These are phyloP conservation scores for Lablab purpureus DNA, from an alignment of 306 rosid species.

Conservation along the genomic window DNA sequence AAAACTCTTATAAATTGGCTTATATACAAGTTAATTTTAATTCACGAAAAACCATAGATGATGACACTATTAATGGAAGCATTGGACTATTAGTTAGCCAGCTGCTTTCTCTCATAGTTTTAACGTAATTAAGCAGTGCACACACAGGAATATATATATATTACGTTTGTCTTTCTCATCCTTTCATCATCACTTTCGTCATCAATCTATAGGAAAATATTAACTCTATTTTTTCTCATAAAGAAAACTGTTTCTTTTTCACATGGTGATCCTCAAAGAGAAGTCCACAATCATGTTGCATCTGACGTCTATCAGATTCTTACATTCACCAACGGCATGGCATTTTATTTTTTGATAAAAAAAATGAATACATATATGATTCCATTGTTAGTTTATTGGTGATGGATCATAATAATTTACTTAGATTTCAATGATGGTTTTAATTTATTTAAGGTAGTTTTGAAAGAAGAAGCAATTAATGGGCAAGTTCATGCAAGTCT, in stretches of 20 bases:
- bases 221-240: neutral
- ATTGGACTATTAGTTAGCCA: slow-evolving; percentile 22
- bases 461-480: neutral
- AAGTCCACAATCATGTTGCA: neutral
- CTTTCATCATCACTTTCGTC: slow-evolving; percentile 31
- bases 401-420: neutral
- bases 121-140: neutral
- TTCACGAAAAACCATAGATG: too few relatives aligned
- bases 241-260: neutral
- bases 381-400: neutral
- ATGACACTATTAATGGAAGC: neutral
- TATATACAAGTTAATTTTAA: too few relatives aligned
- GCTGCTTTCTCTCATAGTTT: slow-evolving; percentile 6
- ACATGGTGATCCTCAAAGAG: neutral
- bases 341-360: neutral
- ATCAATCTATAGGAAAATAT: neutral
- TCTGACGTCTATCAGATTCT: neutral
- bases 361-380: neutral
- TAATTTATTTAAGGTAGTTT: neutral
- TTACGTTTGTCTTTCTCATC: neutral
- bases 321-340: neutral
- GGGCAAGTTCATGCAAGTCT: neutral
- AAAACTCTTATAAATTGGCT: too few relatives aligned
- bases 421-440: neutral
- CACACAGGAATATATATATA: neutral